Evolutionary conservation across 1,284 basidiomycete species (phyloP), one percentile per base, ranked within the genome.

Genomic region (Gymnopus androsaceus): DNA sequence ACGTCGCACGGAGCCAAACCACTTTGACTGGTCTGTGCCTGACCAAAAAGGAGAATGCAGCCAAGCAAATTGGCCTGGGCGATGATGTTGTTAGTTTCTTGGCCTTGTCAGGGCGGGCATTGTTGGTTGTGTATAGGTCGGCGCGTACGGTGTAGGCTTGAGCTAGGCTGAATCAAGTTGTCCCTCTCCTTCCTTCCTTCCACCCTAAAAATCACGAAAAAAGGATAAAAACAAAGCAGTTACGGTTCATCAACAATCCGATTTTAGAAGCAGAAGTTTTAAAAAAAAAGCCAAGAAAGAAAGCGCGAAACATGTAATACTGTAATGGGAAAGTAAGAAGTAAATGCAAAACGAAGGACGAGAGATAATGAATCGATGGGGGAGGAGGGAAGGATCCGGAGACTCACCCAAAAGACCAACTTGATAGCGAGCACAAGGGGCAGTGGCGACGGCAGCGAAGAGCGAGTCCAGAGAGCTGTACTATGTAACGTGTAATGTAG

Each of bases 141-240:
- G n/a, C n/a, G n/a, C n/a, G n/a, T n/a, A n/a, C n/a, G n/a, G n/a
- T n/a, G n/a, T n/a, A n/a, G n/a, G n/a, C n/a, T n/a, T n/a, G n/a
- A n/a, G n/a, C n/a, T n/a, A n/a, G n/a, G n/a, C n/a, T n/a, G n/a
- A n/a, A n/a, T n/a, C n/a, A n/a, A n/a, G n/a, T n/a, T n/a, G n/a
- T n/a, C n/a, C n/a, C n/a, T n/a, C n/a, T n/a, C n/a, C n/a, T n/a
- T n/a, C n/a, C n/a, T n/a, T n/a, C 46, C 46, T 33, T 48, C 46
- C 46, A 34, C 46, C 46, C 46, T 48, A 36, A n/a, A 48, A 21
- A 36, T 23, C 17, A 48, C 31, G 31, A 23, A 48, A 48, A 36
- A 46, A 48, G 31, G 31, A 23, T 12, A 37, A 33, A 12, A 15
- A 31, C n/a, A 45, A 25, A 41, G 38, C n/a, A 37, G 36, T 37